Evolutionary conservation across 257 asterid species (phyloP).

Genomic region (Salvia splendens): DNA sequence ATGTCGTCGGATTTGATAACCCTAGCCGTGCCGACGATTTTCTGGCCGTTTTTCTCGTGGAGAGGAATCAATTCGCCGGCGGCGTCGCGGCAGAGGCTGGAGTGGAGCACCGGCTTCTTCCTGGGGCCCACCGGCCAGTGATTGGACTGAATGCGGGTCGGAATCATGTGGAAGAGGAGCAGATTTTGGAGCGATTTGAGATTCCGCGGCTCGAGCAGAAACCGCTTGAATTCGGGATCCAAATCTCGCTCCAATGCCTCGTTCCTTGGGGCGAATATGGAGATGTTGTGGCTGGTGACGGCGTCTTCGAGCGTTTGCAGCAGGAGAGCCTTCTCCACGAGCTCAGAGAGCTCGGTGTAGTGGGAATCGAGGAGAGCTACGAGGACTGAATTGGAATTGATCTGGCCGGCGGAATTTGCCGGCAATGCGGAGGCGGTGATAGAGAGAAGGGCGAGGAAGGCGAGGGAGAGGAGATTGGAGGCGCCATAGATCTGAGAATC

Average conservation of each 20-base stretch:
- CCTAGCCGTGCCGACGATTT: conserved; percentile 48
- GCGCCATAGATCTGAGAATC: conserved; percentile 75
- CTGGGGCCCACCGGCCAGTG: conserved; percentile 36
- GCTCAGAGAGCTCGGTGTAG: conserved; percentile 88
- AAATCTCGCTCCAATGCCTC: conserved; percentile 80
- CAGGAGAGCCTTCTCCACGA: conserved; percentile 81
- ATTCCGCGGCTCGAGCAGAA: conserved; percentile 79
- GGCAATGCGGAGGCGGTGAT: conserved; percentile 62
- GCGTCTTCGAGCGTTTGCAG: conserved; percentile 86
- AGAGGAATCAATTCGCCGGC: conserved; percentile 42
- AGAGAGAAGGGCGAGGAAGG: conserved; percentile 31
- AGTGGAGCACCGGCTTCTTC: conserved; percentile 29
- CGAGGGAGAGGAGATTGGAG: conserved; percentile 34
- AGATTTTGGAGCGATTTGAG: conserved; percentile 79
- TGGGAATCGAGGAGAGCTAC: conserved; percentile 91
- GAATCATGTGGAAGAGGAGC: conserved; percentile 75
- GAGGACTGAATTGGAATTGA: conserved; percentile 81
- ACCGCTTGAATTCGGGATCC: conserved; percentile 89
- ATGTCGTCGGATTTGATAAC: conserved; percentile 17
- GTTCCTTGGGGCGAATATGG: conserved; percentile 87
- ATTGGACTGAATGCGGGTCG: conserved; percentile 61
- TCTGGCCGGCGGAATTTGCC: conserved; percentile 48
- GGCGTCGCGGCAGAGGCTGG: conserved; percentile 57
- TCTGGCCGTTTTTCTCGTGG: conserved; percentile 44
- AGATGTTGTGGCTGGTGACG: conserved; percentile 71